Evolutionary conservation across 495 filamentous ascomycete species (phyloP).

Genomic region (Xylaria telfairii): DNA sequence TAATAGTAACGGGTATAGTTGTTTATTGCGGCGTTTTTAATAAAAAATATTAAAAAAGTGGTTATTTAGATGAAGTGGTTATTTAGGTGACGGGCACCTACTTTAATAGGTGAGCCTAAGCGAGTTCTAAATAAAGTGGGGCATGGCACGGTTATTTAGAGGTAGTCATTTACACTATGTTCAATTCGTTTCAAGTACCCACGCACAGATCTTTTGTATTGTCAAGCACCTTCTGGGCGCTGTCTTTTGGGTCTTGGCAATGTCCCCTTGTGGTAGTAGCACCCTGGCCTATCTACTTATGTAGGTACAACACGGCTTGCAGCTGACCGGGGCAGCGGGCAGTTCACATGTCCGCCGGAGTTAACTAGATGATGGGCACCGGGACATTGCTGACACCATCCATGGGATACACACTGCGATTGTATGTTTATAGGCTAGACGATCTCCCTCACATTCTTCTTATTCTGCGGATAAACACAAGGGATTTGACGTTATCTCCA

Average conservation of each 20-base stretch:
- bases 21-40: too few relatives aligned
- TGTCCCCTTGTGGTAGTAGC: not conserved
- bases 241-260: not conserved
- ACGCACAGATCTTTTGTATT: too few relatives aligned
- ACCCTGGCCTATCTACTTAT: not conserved
- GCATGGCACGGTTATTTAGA: too few relatives aligned
- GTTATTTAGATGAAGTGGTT: too few relatives aligned
- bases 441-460: not conserved
- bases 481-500: not conserved
- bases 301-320: not conserved
- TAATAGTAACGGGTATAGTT: too few relatives aligned
- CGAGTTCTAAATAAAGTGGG: too few relatives aligned
- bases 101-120: too few relatives aligned
- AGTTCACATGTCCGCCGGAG: slow-evolving; percentile 21
- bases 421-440: not conserved
- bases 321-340: slow-evolving; percentile 19
- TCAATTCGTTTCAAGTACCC: too few relatives aligned
- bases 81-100: too few relatives aligned
- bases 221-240: not conserved
- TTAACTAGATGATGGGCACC: not conserved
- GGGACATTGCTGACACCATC: slow-evolving; percentile 9
- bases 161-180: too few relatives aligned
- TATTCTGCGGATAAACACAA: not conserved
- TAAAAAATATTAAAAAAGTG: too few relatives aligned
- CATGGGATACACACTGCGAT: not conserved